Evolutionary conservation across 1,284 basidiomycete species (phyloP).

Genomic region (Puccinia hordei): DNA sequence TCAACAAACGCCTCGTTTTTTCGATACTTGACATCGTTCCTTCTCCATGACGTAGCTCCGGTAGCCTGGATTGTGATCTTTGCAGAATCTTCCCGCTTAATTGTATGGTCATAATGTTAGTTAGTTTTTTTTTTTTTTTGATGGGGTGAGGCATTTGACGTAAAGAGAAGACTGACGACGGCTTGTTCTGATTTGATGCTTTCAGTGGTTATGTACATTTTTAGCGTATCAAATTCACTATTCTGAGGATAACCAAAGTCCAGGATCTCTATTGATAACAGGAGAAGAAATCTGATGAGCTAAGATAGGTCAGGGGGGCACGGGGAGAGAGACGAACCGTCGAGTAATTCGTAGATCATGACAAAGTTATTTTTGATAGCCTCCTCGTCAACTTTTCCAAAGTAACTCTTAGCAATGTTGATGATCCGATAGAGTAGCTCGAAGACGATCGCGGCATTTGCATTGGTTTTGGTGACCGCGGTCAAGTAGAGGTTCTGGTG

Average conservation of each 20-base stretch:
- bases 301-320: background rate
- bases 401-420: constrained; percentile 87
- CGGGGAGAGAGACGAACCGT: constrained; percentile 66
- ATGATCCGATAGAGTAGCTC: constrained; percentile 97
- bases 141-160: constrained; percentile 6
- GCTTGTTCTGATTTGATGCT: constrained; percentile 80
- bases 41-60: constrained; percentile 87
- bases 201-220: constrained; percentile 97
- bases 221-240: constrained; percentile 94
- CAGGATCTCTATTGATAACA: constrained; percentile 73
- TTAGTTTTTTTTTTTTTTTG: background rate
- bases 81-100: constrained; percentile 83
- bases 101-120: background rate
- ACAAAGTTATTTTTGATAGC: constrained; percentile 99
- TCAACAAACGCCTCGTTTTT: constrained; percentile 99
- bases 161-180: constrained; percentile 66
- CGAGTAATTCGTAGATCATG: constrained; percentile 90
- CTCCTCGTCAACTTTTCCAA: constrained; percentile 97
- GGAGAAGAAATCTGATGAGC: background rate
- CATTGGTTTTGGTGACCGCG: constrained; percentile 83
- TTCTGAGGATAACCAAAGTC: constrained; percentile 99
- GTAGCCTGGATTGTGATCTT: constrained; percentile 97
- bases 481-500: constrained; percentile 93
- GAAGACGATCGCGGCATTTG: constrained; percentile 95
- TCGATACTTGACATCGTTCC: constrained; percentile 92